Percentiles rank a stretch among this genome's conserved stretches.
Conservation (phyloP, 179 eudicot genomes). For the Silene coronaria region DNA sequence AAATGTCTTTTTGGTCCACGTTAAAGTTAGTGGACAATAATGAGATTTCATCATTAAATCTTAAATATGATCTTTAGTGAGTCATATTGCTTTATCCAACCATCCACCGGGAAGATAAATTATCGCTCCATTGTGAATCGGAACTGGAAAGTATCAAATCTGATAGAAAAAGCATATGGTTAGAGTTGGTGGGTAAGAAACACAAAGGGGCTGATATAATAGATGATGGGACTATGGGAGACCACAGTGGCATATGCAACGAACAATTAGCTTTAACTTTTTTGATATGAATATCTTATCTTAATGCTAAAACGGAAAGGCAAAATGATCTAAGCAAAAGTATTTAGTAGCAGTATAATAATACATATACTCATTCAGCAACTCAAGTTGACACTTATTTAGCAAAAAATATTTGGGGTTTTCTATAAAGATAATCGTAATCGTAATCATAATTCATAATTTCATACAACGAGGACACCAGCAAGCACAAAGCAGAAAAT, state of each 20-base stretch:
- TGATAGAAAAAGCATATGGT: slow-evolving; percentile 24
- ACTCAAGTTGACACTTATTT: not conserved
- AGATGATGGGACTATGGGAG: slow-evolving; percentile 27
- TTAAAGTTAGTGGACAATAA: no score
- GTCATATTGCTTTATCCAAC: not conserved
- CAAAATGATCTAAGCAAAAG: slow-evolving; percentile 12
- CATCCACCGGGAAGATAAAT: not conserved
- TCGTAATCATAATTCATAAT: no score
- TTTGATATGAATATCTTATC: slow-evolving; percentile 20
- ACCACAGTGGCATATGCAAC: slow-evolving; percentile 21
- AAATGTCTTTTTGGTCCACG: not conserved
- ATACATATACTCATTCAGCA: not conserved
- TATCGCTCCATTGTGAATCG: not conserved
- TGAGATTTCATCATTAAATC: no score
- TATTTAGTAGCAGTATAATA: not conserved
- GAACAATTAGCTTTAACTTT: slow-evolving; percentile 16
- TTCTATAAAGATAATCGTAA: no score
- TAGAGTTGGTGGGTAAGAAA: slow-evolving; percentile 25
- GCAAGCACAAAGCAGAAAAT: no score
- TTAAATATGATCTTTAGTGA: no score
- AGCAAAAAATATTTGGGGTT: not conserved
- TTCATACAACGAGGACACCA: no score
- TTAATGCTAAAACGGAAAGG: not conserved
- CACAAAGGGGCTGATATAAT: slow-evolving; percentile 30
- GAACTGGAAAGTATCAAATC: not conserved